Base-by-base conservation (phyloP, 805 yeast genomes). In the Torulaspora indica region DNA sequence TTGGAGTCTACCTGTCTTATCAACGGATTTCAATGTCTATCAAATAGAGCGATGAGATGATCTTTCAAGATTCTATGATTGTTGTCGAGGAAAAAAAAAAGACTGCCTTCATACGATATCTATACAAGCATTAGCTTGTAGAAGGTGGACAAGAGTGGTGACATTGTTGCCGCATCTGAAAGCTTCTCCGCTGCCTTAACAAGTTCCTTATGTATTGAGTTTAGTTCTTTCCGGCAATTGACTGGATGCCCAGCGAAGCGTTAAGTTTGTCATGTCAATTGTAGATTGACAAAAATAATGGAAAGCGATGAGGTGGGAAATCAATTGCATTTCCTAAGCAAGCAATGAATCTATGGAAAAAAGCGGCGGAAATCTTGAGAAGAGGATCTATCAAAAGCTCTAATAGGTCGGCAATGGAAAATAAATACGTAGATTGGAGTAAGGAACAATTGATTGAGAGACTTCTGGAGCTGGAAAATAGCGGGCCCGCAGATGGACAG, bases 391-490 rank as follows among this genome's bases (percentile, higher is more conserved):
- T 22, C 15, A 17, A 17, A 9, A 12, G 14, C 1, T 13, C 17
- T 10, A 32, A 8, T 6, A 45, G 45, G 48, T 8, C 45, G n/a
- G 22, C 14, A 10, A 29, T 40, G 29, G 51, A 48, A n/a, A 42
- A 47, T 3, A 63, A 76, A 41, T 85, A 85, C 57, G 63, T 71
- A 2, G 64, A 63, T 23, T 85, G 93, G 95, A 66, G 81, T 15
- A 81, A 73, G 54, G 77, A 77, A 40, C 82, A 82, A 49, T 72
- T 89, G 32, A 73, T 90, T 22, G 63, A 68, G 12, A 71, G 75
- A 40, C 71, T 90, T 14, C 47, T 56, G 3, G 77, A 78, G 53
- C 70, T 86, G 12, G 96, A 87, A 43, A 34, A 27, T 6, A 40
- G 50, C 8, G 38, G 40, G 13, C 35, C 40, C 14, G 34, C 10